phyloP scores from a whole-genome alignment of 148 eudicot species.

The Rhododendron ferrugineum region DNA sequence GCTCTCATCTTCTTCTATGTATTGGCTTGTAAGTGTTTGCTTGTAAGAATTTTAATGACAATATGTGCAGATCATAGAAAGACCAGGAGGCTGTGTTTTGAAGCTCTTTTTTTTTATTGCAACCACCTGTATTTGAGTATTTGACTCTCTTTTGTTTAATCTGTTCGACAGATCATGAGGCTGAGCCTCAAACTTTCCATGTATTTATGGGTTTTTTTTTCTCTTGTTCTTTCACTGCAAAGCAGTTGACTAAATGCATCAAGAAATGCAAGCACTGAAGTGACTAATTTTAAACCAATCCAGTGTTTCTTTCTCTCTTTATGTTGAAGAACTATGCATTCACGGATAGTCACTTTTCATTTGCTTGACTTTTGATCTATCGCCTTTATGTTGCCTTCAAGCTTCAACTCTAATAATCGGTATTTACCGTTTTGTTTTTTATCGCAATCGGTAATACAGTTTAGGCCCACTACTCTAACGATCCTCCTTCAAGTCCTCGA shows the following conservation, averaged over 20 bases:
- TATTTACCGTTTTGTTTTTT: too few relatives aligned
- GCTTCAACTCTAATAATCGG: background rate
- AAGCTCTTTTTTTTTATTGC: background rate
- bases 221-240: background rate
- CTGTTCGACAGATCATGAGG: background rate
- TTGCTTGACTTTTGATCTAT: background rate
- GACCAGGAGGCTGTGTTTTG: background rate
- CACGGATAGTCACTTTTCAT: background rate
- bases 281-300: background rate
- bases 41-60: background rate
- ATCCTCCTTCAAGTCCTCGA: background rate
- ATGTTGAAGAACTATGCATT: background rate
- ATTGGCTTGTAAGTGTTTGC: background rate
- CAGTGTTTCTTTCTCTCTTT: background rate
- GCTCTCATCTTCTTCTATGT: constrained; percentile 5
- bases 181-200: background rate
- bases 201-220: background rate
- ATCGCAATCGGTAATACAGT: too few relatives aligned
- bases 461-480: too few relatives aligned
- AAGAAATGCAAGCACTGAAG: background rate
- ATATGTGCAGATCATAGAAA: background rate
- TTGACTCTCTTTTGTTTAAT: background rate
- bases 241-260: background rate
- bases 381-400: background rate
- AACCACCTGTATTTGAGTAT: background rate